Conservation (phyloP, 805 yeast genomes). For the Pichia californica region DNA sequence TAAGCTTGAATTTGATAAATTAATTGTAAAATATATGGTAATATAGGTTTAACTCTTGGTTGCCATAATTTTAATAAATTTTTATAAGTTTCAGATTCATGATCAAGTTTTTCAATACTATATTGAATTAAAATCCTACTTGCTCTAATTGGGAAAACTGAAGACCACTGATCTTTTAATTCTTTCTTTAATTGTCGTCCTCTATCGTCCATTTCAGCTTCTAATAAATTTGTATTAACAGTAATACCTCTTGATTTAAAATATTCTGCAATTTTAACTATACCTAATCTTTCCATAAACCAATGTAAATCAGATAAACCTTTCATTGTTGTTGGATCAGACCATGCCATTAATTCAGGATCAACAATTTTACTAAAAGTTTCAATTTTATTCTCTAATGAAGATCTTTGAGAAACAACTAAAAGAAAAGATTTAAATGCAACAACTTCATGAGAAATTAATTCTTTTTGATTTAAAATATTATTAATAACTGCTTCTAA, state of each 20-base stretch:
- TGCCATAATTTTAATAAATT: conserved; percentile 76
- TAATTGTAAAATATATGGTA: conserved; percentile 85
- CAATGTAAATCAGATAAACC: conserved; percentile 87
- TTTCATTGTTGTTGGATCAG: conserved; percentile 82
- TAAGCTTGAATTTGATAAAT: conserved; percentile 89
- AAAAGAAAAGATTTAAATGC: conserved; percentile 88
- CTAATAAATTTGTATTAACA: conserved; percentile 65
- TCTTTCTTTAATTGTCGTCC: conserved; percentile 73
- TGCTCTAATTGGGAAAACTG: conserved; percentile 91
- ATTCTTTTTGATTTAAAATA: conserved; percentile 59
- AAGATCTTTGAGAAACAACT: conserved; percentile 85
- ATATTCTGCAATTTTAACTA: conserved; percentile 87
- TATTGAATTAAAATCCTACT: conserved; percentile 93
- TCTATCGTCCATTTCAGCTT: conserved; percentile 82
- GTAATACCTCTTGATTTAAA: conserved; percentile 78
- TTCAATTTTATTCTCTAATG: conserved; percentile 60
- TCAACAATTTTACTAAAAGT: conserved; percentile 85
- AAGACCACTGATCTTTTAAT: conserved; percentile 86
- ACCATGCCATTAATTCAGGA: conserved; percentile 90
- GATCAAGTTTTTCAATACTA: conserved; percentile 85
- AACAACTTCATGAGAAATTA: conserved; percentile 87
- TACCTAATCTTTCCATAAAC: conserved; percentile 97
- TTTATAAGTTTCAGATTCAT: conserved; percentile 67
- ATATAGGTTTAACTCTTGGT: conserved; percentile 85
- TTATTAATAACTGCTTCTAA: conserved; percentile 74